These are phyloP conservation scores for Cryphonectria parasitica DNA, from an alignment of 2,329 filamentous ascomycete genomes.

Conservation along the genomic window DNA sequence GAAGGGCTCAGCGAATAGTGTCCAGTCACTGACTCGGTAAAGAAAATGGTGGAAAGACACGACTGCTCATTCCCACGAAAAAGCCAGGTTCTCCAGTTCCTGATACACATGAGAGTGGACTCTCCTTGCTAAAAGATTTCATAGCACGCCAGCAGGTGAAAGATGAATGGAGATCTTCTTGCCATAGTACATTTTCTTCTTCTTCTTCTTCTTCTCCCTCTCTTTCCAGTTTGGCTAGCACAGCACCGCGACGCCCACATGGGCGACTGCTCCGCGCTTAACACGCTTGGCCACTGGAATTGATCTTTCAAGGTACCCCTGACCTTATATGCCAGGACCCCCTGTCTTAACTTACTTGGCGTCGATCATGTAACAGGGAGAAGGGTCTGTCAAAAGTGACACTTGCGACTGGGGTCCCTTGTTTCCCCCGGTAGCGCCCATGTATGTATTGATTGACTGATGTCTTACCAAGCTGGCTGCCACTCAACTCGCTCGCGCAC, in stretches of 20 bases:
- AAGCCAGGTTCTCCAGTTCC: background rate
- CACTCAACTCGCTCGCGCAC: background rate
- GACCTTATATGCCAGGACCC: background rate
- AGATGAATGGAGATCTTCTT: background rate
- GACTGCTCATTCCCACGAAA: background rate
- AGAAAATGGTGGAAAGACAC: background rate
- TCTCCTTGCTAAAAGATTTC: background rate
- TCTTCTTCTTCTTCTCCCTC: no score
- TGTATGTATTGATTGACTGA: background rate
- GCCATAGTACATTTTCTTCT: no score
- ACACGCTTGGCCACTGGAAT: background rate
- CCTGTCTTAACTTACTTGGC: background rate
- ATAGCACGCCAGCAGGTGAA: no score
- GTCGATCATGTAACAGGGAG: background rate
- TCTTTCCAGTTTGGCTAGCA: no score
- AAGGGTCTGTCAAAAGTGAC: background rate
- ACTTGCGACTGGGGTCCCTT: background rate
- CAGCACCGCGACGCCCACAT: background rate
- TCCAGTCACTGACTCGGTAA: background rate
- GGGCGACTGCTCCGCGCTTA: background rate
- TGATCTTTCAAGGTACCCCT: background rate
- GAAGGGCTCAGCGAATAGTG: no score
- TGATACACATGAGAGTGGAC: background rate
- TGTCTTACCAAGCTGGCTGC: no score
- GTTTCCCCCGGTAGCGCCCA: background rate